Conservation (phyloP, 106 monocot species). For the Phalaenopsis aphrodite region DNA sequence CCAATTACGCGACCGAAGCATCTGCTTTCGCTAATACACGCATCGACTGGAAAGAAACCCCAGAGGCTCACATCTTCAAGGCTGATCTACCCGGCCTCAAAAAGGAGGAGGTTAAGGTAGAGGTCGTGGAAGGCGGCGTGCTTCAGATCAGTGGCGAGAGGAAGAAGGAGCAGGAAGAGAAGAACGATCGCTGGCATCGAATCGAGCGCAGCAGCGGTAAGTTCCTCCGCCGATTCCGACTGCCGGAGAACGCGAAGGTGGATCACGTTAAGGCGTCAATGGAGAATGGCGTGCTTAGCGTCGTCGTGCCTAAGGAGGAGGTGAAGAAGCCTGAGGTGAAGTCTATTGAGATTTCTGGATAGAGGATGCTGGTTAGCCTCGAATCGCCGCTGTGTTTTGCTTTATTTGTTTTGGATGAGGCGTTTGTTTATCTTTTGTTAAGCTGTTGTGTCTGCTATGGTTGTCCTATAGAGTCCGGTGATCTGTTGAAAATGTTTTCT, state of each 20-base stretch:
- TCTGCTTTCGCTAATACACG: slow-evolving; percentile 2
- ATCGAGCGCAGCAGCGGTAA: slow-evolving; percentile 4
- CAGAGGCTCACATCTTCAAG: slow-evolving; percentile 23
- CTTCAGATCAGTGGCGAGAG: slow-evolving; percentile 24
- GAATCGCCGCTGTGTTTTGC: no score
- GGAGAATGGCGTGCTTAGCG: slow-evolving; percentile 24
- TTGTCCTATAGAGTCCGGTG: no score
- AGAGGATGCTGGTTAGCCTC: no score
- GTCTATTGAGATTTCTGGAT: slow-evolving; percentile 23
- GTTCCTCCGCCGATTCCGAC: slow-evolving; percentile 10
- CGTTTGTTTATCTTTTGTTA: no score
- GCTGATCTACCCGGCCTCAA: slow-evolving; percentile 11
- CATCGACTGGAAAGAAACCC: slow-evolving; percentile 19
- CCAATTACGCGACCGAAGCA: background rate
- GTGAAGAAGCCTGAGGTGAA: slow-evolving; percentile 21
- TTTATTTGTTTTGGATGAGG: no score
- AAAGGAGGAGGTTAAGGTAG: slow-evolving; percentile 12
- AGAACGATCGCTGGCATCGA: slow-evolving; percentile 10
- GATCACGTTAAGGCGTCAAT: slow-evolving; percentile 17
- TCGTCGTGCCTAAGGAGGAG: slow-evolving; percentile 25
- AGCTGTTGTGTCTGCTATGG: no score
- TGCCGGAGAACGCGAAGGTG: slow-evolving; percentile 17
- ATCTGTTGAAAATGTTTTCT: no score
- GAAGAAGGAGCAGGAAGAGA: slow-evolving; percentile 12
- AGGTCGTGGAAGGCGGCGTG: slow-evolving; percentile 14